Evolutionary conservation across 2,329 filamentous ascomycete species (phyloP).

Genomic region (Neoscytalidium dimidiatum): DNA sequence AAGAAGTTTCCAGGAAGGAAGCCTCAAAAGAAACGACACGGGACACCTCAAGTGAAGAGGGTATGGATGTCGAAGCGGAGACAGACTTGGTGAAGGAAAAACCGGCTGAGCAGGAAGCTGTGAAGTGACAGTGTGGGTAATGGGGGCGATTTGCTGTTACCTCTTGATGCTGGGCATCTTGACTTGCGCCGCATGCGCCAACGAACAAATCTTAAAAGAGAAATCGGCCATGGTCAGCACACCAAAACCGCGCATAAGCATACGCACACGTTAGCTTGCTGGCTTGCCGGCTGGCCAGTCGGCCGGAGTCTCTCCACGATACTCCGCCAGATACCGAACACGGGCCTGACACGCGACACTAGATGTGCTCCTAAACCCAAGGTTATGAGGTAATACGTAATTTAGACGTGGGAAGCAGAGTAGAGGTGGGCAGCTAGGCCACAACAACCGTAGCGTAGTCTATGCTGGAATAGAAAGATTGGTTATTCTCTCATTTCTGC

Average conservation of each 20-base stretch:
- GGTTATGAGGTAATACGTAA: constrained; percentile 3
- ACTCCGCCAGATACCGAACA: neutral
- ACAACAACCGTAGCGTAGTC: neutral
- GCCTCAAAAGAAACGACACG: neutral
- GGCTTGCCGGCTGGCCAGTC: neutral
- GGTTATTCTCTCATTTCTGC: neutral
- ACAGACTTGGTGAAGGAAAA: neutral
- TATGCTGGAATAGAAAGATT: neutral
- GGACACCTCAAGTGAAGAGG: neutral
- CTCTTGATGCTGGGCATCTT: neutral
- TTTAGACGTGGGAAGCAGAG: neutral
- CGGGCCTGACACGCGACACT: neutral
- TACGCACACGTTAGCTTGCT: neutral
- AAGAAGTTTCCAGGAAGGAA: neutral
- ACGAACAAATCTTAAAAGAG: neutral
- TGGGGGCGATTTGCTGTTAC: neutral
- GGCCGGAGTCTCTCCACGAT: neutral
- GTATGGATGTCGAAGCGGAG: neutral
- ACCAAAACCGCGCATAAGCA: neutral
- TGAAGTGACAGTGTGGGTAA: neutral
- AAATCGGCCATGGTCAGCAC: neutral
- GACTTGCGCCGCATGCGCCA: neutral
- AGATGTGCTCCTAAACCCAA: neutral
- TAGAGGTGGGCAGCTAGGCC: neutral
- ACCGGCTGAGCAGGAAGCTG: neutral